Evolutionary conservation across 495 filamentous ascomycete species (phyloP).

Genomic region (Parathielavia hyrcaniae): DNA sequence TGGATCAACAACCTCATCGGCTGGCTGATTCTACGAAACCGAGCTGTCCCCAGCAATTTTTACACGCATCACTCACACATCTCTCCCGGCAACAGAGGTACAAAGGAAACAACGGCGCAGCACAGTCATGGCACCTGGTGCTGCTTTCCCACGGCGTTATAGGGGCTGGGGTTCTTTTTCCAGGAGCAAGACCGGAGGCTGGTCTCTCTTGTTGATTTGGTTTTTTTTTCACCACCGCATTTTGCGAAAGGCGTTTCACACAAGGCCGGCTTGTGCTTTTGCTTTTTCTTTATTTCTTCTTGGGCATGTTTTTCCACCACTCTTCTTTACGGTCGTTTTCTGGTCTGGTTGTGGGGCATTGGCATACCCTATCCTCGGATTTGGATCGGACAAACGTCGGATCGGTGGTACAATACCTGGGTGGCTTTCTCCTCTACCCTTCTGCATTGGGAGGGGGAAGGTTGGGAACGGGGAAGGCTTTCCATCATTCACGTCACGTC

Average conservation of each 20-base stretch:
- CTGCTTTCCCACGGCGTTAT: slow-evolving; percentile 5
- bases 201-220: neutral
- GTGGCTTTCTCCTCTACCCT: neutral
- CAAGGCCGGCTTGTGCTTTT: neutral
- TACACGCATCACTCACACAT: neutral
- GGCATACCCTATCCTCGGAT: neutral
- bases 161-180: neutral
- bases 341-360: neutral
- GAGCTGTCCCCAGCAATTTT: neutral
- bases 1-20: neutral
- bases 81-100: neutral
- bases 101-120: neutral
- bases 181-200: neutral
- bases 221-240: neutral
- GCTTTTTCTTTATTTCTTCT: neutral
- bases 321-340: slow-evolving; percentile 8
- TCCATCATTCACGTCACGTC: no score
- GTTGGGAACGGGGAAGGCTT: neutral
- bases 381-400: slow-evolving; percentile 2
- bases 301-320: neutral
- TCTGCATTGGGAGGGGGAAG: neutral
- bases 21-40: neutral
- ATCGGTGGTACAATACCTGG: slow-evolving; percentile 3
- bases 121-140: neutral
- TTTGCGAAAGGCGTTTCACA: neutral